These are phyloP conservation scores for Clonostachys chloroleuca DNA, from an alignment of 2,329 filamentous ascomycete species.

Conservation along the genomic window DNA sequence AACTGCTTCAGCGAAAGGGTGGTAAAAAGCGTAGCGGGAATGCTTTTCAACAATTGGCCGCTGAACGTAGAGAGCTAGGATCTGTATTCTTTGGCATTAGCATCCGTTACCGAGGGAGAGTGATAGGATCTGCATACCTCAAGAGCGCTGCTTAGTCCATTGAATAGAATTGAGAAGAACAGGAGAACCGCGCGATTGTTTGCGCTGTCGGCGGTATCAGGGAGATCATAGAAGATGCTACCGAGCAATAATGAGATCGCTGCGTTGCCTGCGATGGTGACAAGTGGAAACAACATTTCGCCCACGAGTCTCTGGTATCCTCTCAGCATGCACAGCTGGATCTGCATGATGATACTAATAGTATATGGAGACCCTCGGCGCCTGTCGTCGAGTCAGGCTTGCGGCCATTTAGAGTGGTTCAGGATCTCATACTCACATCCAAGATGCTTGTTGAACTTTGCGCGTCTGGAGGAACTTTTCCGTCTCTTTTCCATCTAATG, in stretches of 20 bases:
- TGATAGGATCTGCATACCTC: slow-evolving; percentile 33
- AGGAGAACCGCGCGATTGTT: slow-evolving; percentile 44
- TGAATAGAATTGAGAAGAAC: slow-evolving; percentile 48
- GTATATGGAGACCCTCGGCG: slow-evolving; percentile 58
- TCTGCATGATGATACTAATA: slow-evolving; percentile 68
- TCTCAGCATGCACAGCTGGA: slow-evolving; percentile 62
- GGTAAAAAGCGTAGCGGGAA: slow-evolving; percentile 24
- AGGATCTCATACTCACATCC: neutral
- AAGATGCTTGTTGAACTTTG: slow-evolving; percentile 46
- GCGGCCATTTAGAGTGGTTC: neutral
- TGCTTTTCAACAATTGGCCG: slow-evolving; percentile 28
- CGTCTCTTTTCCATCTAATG: slow-evolving; percentile 59
- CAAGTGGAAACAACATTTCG: slow-evolving; percentile 69
- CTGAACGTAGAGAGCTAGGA: slow-evolving; percentile 36
- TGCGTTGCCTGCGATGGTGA: slow-evolving; percentile 74
- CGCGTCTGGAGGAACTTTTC: slow-evolving; percentile 62
- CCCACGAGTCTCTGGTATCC: slow-evolving; percentile 63
- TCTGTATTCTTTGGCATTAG: slow-evolving; percentile 45
- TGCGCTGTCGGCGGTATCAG: slow-evolving; percentile 54
- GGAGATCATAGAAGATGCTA: slow-evolving; percentile 70
- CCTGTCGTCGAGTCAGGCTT: slow-evolving; percentile 28
- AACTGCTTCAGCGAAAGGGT: slow-evolving; percentile 20
- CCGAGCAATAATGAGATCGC: slow-evolving; percentile 71
- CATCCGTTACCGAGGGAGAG: neutral
- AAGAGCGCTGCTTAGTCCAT: slow-evolving; percentile 46